These are phyloP conservation scores for Fusarium floridanum DNA, from an alignment of 2,329 filamentous ascomycete genomes.

Conservation along the genomic window DNA sequence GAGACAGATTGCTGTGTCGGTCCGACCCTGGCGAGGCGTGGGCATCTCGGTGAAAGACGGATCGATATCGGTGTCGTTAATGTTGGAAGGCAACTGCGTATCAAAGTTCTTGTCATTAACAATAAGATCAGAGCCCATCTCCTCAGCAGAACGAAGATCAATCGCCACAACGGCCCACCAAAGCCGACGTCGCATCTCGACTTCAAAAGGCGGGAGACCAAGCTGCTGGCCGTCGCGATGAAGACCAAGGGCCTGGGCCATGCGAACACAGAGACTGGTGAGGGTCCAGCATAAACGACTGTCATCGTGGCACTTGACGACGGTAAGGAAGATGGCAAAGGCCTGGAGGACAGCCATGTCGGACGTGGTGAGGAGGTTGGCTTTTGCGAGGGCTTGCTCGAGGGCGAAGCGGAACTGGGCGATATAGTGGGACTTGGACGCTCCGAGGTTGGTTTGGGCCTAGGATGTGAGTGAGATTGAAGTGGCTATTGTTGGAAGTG, in stretches of 20 bases:
- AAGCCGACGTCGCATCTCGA: slow-evolving; percentile 41
- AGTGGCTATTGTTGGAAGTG: background rate
- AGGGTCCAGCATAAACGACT: slow-evolving; percentile 37
- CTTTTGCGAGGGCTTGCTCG: slow-evolving; percentile 37
- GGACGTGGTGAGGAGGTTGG: slow-evolving; percentile 37
- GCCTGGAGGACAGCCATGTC: slow-evolving; percentile 36
- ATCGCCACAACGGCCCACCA: slow-evolving; percentile 37
- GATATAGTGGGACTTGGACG: slow-evolving; percentile 28
- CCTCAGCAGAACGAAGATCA: slow-evolving; percentile 36
- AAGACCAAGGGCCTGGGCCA: slow-evolving; percentile 37
- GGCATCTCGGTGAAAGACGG: slow-evolving; percentile 31
- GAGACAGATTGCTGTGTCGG: slow-evolving; percentile 33
- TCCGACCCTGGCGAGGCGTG: slow-evolving; percentile 32
- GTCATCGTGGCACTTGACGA: slow-evolving; percentile 38
- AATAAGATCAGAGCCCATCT: slow-evolving; percentile 38
- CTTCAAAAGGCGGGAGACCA: slow-evolving; percentile 32
- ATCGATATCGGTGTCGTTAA: slow-evolving; percentile 38
- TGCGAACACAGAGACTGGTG: slow-evolving; percentile 34
- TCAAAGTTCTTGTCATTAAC: slow-evolving; percentile 33
- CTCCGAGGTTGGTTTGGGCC: slow-evolving; percentile 34
- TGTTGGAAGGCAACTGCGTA: slow-evolving; percentile 37
- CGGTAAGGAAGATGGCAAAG: slow-evolving; percentile 35
- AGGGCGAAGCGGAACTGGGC: slow-evolving; percentile 40
- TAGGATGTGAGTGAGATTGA: slow-evolving; percentile 2
- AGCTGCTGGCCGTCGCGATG: slow-evolving; percentile 37